Percentiles rank a stretch among this genome's conserved stretches.
Evolutionary conservation across 257 asterid species (phyloP).

Genomic region (Vinca minor): DNA sequence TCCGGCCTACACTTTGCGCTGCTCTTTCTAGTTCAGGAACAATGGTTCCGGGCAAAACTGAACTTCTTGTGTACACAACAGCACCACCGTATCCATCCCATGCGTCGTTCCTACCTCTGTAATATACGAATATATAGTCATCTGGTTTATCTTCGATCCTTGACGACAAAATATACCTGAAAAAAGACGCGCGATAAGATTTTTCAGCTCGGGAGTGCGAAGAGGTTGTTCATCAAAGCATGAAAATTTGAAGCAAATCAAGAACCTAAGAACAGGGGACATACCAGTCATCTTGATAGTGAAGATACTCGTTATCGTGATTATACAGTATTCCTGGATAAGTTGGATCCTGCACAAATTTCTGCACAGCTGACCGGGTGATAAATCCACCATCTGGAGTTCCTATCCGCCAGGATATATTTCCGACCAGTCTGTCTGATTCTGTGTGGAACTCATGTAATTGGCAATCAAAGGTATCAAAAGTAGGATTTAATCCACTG

Average conservation of each 20-base stretch:
- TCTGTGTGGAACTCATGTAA: slow-evolving; percentile 86
- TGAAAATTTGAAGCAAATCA: not conserved
- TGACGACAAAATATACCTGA: slow-evolving; percentile 86
- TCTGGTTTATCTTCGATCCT: slow-evolving; percentile 62
- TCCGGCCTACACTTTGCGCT: slow-evolving; percentile 63
- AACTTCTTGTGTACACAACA: slow-evolving; percentile 74
- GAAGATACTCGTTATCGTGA: slow-evolving; percentile 91
- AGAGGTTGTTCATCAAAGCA: not conserved
- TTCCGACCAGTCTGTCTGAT: slow-evolving; percentile 55
- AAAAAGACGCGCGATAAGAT: not conserved
- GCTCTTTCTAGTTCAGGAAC: slow-evolving; percentile 67
- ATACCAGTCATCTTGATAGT: slow-evolving; percentile 97
- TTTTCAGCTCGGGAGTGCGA: not conserved
- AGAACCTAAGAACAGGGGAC: not conserved
- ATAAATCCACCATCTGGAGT: slow-evolving; percentile 86
- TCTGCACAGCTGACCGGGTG: slow-evolving; percentile 71
- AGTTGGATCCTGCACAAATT: slow-evolving; percentile 70
- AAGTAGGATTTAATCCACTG: slow-evolving; percentile 85
- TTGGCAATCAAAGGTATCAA: slow-evolving; percentile 87
- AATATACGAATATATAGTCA: slow-evolving; percentile 79
- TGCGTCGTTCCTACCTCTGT: slow-evolving; percentile 81
- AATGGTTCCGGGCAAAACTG: slow-evolving; percentile 68
- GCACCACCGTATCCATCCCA: slow-evolving; percentile 99
- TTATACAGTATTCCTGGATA: slow-evolving; percentile 82
- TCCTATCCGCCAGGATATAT: slow-evolving; percentile 64